A percentile compares a stretch with the other conserved stretches of the same genome.
Evolutionary conservation across 192 early-diverging fungal genomes (phyloP).

Genomic region (Coemansia sp.): DNA sequence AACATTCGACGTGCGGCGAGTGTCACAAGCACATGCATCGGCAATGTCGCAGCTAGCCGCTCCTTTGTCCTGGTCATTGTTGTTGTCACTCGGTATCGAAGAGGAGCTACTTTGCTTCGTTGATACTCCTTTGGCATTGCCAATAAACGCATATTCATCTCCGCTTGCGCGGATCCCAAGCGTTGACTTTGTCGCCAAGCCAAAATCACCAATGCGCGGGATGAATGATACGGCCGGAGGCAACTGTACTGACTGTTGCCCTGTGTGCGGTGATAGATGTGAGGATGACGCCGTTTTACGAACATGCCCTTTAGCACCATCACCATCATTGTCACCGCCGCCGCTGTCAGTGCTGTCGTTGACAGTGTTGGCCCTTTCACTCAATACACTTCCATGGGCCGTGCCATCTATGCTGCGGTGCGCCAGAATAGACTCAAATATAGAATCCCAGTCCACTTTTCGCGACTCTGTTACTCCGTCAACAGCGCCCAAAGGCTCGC

Average conservation of each 20-base stretch:
- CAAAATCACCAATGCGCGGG: slow-evolving; percentile 90
- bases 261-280: not conserved
- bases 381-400: not conserved
- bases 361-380: not conserved
- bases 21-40: slow-evolving; percentile 29
- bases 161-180: slow-evolving; percentile 31
- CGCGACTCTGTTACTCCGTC: slow-evolving; percentile 6
- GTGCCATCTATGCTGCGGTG: slow-evolving; percentile 16
- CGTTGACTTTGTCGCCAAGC: slow-evolving; percentile 73
- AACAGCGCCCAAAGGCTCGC: slow-evolving; percentile 1
- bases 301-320: not conserved
- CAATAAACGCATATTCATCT: slow-evolving; percentile 39
- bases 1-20: slow-evolving; percentile 77
- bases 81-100: not conserved
- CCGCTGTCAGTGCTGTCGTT: not conserved
- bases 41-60: not conserved
- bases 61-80: not conserved
- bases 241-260: not conserved
- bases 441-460: slow-evolving; percentile 47
- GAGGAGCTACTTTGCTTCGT: not conserved
- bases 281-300: not conserved
- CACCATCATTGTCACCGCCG: too few relatives aligned
- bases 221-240: slow-evolving; percentile 45
- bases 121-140: slow-evolving; percentile 18
- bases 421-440: slow-evolving; percentile 39